These are phyloP conservation scores for Mycena leptocephala DNA, from an alignment of 768 basidiomycete species.

Conservation along the genomic window DNA sequence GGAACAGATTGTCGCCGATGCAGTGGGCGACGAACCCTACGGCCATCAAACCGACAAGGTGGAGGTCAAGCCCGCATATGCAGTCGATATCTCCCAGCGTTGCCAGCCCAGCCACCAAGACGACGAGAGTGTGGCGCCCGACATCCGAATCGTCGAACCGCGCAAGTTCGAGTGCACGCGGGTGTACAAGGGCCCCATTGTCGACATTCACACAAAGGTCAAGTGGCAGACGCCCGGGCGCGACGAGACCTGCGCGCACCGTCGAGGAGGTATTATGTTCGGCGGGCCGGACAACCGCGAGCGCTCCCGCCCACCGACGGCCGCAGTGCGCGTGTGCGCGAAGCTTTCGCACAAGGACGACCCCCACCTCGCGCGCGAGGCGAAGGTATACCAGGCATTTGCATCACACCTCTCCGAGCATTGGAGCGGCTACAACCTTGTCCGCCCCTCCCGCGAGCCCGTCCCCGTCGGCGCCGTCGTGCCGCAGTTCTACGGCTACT, in stretches of 20 bases:
- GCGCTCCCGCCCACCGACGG: slow-evolving; percentile 49
- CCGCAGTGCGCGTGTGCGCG: slow-evolving; percentile 58
- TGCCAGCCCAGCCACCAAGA: background rate
- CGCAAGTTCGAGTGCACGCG: slow-evolving; percentile 17
- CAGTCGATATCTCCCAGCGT: background rate
- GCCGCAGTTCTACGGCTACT: slow-evolving; percentile 80
- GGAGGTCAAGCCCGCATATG: background rate
- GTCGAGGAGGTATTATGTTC: slow-evolving; percentile 2
- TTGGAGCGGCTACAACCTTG: slow-evolving; percentile 65
- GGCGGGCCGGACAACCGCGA: background rate
- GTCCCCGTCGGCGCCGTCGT: slow-evolving; percentile 67
- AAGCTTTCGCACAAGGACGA: slow-evolving; percentile 62
- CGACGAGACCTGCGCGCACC: slow-evolving; percentile 51
- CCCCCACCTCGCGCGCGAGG: slow-evolving; percentile 57
- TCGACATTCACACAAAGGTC: slow-evolving; percentile 44
- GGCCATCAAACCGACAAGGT: background rate
- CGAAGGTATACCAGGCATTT: slow-evolving; percentile 61
- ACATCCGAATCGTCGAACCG: slow-evolving; percentile 7
- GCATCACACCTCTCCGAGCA: slow-evolving; percentile 64
- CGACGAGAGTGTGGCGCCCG: background rate
- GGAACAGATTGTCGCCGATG: slow-evolving; percentile 38
- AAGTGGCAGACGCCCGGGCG: slow-evolving; percentile 50
- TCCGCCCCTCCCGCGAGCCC: slow-evolving; percentile 59
- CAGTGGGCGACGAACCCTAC: slow-evolving; percentile 29
- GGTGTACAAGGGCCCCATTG: slow-evolving; percentile 45